phyloP scores from a whole-genome alignment of 805 yeast species.

The Grigorovia transvaalensis region DNA sequence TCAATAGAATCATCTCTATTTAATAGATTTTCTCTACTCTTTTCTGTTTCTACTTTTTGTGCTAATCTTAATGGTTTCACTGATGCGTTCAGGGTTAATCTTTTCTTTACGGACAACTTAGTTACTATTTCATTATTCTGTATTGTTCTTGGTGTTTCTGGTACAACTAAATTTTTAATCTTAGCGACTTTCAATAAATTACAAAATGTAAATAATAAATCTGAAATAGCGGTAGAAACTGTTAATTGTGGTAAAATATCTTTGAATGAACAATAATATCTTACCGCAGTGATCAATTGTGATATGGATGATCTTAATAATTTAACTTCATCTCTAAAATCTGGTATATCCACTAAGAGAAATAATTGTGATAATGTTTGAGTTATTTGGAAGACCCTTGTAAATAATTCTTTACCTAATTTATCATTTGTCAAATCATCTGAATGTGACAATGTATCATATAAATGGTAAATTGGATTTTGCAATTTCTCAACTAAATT shows the following conservation, averaged over 20 bases:
- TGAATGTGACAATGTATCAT: conserved; percentile 2
- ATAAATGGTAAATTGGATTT: conserved; percentile 6
- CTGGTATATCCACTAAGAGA: conserved; percentile 14
- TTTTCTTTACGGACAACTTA: neutral
- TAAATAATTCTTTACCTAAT: conserved; percentile 15
- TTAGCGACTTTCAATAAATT: conserved; percentile 35
- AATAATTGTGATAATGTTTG: conserved; percentile 14
- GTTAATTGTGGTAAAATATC: conserved; percentile 54
- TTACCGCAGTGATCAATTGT: conserved; percentile 63
- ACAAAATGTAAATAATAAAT: conserved; percentile 55
- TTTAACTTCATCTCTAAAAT: conserved; percentile 33
- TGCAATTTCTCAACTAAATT: conserved; percentile 8
- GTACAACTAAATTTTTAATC: conserved; percentile 1
- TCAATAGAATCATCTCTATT: neutral
- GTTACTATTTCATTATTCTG: neutral
- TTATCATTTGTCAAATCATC: conserved; percentile 1
- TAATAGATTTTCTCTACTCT: neutral
- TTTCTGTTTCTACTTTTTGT: conserved; percentile 29
- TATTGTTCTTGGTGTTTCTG: neutral
- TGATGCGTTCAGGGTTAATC: conserved; percentile 25
- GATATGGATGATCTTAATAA: conserved; percentile 54
- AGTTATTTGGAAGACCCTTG: conserved; percentile 17
- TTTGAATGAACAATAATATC: conserved; percentile 59
- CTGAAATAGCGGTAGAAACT: conserved; percentile 67
- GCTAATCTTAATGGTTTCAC: conserved; percentile 65